Evolutionary conservation across 2,329 filamentous ascomycete genomes (phyloP).

Genomic region (Orbilia quercus): DNA sequence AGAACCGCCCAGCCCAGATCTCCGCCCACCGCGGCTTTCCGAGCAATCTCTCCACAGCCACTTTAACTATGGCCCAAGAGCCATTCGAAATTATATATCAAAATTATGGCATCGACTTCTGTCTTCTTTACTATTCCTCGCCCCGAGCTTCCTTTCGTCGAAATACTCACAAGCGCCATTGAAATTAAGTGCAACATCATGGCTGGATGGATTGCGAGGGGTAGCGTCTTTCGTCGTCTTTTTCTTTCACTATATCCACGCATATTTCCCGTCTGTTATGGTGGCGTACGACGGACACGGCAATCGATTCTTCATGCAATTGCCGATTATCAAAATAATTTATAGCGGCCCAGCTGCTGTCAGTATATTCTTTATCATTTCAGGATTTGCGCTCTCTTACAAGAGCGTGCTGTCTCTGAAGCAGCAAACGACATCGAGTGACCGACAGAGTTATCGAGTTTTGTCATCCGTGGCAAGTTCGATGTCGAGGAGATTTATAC

Average conservation of each 20-base stretch:
- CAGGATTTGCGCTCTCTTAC: slow-evolving; percentile 66
- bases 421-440: neutral
- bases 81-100: slow-evolving; percentile 4
- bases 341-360: slow-evolving; percentile 67
- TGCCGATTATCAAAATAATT: slow-evolving; percentile 65
- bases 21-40: neutral
- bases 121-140: slow-evolving; percentile 10
- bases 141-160: slow-evolving; percentile 29
- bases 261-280: slow-evolving; percentile 62
- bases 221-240: slow-evolving; percentile 67
- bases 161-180: slow-evolving; percentile 30
- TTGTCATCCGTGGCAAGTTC: slow-evolving; percentile 12
- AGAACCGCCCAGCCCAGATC: slow-evolving; percentile 6
- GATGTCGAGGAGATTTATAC: slow-evolving; percentile 6
- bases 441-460: slow-evolving; percentile 8
- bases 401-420: slow-evolving; percentile 62
- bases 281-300: slow-evolving; percentile 61
- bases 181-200: slow-evolving; percentile 61
- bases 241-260: slow-evolving; percentile 66
- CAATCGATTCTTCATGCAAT: slow-evolving; percentile 63
- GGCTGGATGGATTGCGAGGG: slow-evolving; percentile 62
- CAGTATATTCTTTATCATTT: slow-evolving; percentile 68
- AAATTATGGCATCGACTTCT: slow-evolving; percentile 13
- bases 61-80: neutral
- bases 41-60: slow-evolving; percentile 3